Evolutionary conservation across 202 grass and related monocot species (phyloP), one percentile per base, ranked within the genome.

Genomic region (Panicum hallii): DNA sequence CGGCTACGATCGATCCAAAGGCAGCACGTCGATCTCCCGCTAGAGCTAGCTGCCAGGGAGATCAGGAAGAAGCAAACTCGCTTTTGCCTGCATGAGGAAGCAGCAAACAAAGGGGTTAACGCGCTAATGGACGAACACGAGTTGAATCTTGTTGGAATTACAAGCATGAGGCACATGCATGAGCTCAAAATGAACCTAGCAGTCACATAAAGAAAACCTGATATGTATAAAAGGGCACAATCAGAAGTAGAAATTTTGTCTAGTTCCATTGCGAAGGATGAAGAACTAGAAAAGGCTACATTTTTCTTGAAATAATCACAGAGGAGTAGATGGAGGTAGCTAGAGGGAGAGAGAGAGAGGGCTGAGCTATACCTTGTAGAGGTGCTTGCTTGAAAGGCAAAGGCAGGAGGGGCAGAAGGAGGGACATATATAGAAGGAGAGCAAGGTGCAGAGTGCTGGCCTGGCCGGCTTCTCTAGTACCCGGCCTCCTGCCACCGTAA

Each of bases 391-490:
- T 72, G 70, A 81, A 90, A 87, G 89, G 89, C 76, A 72, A 87
- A 87, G 85, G 85, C 76, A 84, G 75, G 81, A 81, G 79, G 61
- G 45, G 85, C 89, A 91, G 89, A 72, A 66, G 76, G 70, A 58
- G 63, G 22, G 77, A 87, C 76, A 91, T 90, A 81, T 90, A 87
- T 87, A 91, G 85, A 72, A 84, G 75, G 84, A 72, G 60, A 87
- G 80, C 38, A 68, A 68, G 67, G 68, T 74, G 55, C 20, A 63
- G 48, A 73, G 72, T 55, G 79, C 56, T 84, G 12, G 76, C 56
- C 56, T 34, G 42, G 73, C 30, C 34, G 9, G 23, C 63, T 41
- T 82, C 11, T 47, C 26, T 30, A 7, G 42, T 41, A 23, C 19
- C 63, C 26, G 26, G 26, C 63, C 22, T 74, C 45, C 49, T 30